Conservation (phyloP, 257 asterid species). For the Plantago ovata region DNA sequence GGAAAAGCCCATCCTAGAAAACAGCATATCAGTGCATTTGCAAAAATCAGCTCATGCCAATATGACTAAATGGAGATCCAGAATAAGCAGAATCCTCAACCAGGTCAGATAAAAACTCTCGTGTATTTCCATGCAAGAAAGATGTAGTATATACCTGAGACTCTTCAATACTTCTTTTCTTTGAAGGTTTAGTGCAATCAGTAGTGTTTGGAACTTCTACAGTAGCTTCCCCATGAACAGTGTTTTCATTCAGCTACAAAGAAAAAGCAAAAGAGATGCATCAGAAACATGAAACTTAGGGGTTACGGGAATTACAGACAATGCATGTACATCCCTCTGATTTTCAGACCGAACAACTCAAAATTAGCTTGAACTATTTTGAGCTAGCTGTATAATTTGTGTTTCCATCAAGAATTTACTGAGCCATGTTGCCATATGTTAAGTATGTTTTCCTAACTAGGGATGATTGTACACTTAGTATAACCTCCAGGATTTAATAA, state of each 20-base stretch:
- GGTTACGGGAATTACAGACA: no score
- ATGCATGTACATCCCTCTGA: no score
- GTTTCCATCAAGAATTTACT: no score
- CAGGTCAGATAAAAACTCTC: neutral
- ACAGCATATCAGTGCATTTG: slow-evolving; percentile 13
- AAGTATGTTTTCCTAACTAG: no score
- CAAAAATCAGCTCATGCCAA: neutral
- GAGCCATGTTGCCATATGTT: no score
- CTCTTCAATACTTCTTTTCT: slow-evolving; percentile 12
- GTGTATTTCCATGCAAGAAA: slow-evolving; percentile 14
- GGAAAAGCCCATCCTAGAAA: slow-evolving; percentile 38
- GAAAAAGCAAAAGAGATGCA: slow-evolving; percentile 5
- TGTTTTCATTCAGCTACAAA: slow-evolving; percentile 26
- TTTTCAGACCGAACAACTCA: no score
- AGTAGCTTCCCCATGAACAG: slow-evolving; percentile 7
- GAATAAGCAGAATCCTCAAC: neutral
- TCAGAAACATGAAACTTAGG: no score
- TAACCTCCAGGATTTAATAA: no score
- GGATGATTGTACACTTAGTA: no score
- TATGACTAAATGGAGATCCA: neutral
- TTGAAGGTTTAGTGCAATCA: slow-evolving; percentile 5
- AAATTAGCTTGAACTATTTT: no score
- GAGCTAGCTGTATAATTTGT: no score
- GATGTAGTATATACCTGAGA: slow-evolving; percentile 26
- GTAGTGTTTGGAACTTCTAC: slow-evolving; percentile 21